A percentile compares a stretch with the other conserved stretches of the same genome.
phyloP scores from a whole-genome alignment of 768 basidiomycete genomes.

The Coprinopsis strossmayeri region DNA sequence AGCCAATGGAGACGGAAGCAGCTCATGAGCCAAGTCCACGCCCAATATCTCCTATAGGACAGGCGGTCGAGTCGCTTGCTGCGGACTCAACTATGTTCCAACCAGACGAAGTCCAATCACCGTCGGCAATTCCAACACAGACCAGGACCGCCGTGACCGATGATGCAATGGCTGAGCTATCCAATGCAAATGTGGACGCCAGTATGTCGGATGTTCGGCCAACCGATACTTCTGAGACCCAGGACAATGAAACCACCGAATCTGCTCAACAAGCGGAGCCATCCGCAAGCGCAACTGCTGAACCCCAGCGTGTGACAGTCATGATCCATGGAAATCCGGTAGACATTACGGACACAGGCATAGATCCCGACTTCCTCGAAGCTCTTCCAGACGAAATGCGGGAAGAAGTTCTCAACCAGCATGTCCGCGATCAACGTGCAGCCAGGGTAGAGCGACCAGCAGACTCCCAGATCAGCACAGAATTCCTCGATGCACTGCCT shows the following conservation, averaged over 20 bases:
- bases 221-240: constrained; percentile 12
- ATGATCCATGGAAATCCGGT: constrained; percentile 88
- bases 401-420: constrained; percentile 96
- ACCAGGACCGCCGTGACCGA: constrained; percentile 4
- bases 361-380: constrained; percentile 96
- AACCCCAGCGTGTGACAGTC: constrained; percentile 72
- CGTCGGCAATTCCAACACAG: not conserved
- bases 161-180: constrained; percentile 9
- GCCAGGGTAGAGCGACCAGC: constrained; percentile 66
- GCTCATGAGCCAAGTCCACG: not conserved
- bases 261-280: constrained; percentile 39
- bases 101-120: not conserved
- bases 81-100: not conserved
- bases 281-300: constrained; percentile 12
- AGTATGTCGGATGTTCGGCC: constrained; percentile 26
- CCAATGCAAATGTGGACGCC: constrained; percentile 20
- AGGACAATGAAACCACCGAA: constrained; percentile 33
- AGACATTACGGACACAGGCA: constrained; percentile 98
- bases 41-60: not conserved
- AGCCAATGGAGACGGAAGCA: constrained; percentile 9
- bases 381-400: constrained; percentile 98
- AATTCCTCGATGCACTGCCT: constrained; percentile 94
- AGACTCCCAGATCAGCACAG: constrained; percentile 87
- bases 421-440: constrained; percentile 86
- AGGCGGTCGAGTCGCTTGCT: not conserved